Conservation (phyloP, 208 protist species). For the Trichomonas gallinae region DNA sequence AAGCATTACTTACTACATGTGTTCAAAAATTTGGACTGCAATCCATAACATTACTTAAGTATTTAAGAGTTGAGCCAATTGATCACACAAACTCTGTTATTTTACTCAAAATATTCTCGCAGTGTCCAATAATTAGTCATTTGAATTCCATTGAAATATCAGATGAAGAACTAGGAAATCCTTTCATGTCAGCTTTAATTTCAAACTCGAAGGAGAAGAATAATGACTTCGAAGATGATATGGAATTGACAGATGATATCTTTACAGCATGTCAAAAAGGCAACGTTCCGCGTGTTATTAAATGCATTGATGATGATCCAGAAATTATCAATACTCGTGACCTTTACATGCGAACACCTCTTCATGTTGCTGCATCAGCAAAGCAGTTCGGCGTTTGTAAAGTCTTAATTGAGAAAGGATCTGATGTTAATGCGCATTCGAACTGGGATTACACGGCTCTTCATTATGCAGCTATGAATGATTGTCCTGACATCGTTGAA, state of each 20-base stretch:
- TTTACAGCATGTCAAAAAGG: neutral
- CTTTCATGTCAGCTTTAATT: neutral
- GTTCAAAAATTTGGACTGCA: neutral
- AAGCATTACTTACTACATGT: neutral
- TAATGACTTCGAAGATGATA: neutral
- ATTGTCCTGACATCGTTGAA: neutral
- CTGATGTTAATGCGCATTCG: neutral
- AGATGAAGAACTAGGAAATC: neutral
- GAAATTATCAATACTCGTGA: neutral
- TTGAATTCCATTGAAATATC: neutral
- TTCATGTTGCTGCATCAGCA: neutral
- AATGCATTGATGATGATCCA: neutral
- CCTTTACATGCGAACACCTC: neutral
- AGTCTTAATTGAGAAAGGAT: neutral
- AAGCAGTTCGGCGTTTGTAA: neutral
- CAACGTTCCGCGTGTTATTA: neutral
- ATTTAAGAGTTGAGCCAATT: neutral
- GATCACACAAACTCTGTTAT: neutral
- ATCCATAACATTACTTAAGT: neutral
- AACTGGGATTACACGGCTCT: neutral
- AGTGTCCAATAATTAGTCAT: neutral
- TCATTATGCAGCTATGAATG: neutral
- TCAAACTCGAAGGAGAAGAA: neutral
- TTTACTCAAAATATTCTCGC: neutral
- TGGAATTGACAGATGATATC: neutral